phyloP scores from a whole-genome alignment of 139 green algal genomes.

The Coelastrella sp. region DNA sequence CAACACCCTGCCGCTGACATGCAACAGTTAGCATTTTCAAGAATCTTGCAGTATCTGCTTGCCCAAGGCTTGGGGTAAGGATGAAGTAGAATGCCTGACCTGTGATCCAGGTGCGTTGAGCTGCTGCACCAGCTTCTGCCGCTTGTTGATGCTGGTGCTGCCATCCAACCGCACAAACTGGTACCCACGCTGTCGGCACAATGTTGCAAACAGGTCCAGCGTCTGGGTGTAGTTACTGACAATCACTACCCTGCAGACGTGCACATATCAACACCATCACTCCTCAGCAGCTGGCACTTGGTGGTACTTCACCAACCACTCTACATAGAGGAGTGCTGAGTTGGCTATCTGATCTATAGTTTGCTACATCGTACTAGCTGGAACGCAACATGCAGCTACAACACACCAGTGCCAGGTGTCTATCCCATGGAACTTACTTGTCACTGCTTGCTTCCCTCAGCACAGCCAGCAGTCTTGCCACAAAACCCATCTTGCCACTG shows the following conservation, averaged over 20 bases:
- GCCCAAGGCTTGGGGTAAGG: no score
- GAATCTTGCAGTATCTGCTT: no score
- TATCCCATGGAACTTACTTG: constrained; percentile 61
- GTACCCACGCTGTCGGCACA: constrained; percentile 92
- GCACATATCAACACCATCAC: no score
- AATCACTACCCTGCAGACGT: constrained; percentile 83
- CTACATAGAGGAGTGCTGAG: no score
- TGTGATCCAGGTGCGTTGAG: constrained; percentile 66
- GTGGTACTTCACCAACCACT: no score
- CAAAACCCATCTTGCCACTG: constrained; percentile 89
- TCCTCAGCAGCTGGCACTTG: no score
- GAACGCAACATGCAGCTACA: neutral
- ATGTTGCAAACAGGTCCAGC: constrained; percentile 88
- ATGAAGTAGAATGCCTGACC: no score
- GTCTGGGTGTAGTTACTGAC: constrained; percentile 93
- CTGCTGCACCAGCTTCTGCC: constrained; percentile 93
- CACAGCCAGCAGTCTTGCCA: constrained; percentile 86
- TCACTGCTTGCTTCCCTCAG: constrained; percentile 88
- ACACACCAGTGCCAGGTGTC: neutral
- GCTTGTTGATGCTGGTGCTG: constrained; percentile 91
- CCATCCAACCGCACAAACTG: constrained; percentile 94
- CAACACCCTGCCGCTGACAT: no score
- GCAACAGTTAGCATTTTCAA: no score
- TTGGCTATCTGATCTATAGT: no score
- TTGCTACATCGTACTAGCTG: neutral